Base-by-base conservation (phyloP, 345 rosid species). In the Cochlearia excelsa region DNA sequence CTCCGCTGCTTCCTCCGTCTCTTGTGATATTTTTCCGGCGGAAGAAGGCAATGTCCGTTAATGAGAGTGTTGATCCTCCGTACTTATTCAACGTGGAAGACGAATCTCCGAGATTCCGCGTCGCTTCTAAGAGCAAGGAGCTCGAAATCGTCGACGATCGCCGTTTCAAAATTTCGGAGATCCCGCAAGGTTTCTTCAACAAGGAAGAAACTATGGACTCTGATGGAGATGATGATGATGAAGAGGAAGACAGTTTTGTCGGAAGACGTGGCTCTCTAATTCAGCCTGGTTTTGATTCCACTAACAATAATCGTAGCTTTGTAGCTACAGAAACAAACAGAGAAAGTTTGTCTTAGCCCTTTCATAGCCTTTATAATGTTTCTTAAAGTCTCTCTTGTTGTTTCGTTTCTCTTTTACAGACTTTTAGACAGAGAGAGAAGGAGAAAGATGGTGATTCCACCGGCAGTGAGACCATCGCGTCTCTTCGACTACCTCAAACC, bases 71-170 rank as follows among this genome's bases (percentile, higher is more conserved):
- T 11, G 83, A 81, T 51, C 59, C 83, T 6, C 86, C 69, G 55
- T 81, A 76, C 43, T 56, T 82, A 29, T 83, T 79, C 76, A 83
- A 77, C 1, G 61, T 51, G 23, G 85, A 82, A 59, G 88, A 84
- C 37, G 85, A 80, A 9, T 26, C 79, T 23, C 50, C 80, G 38
- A 78, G 86, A 23, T 58, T 77, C 61, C 66, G 73, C 30, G 64
- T 30, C 26, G 65, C 28, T 7, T 59, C 75, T 23, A 81, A 81
- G 73, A 74, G 76, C 53, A 69, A 83, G 16, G 85, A 84, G 40
- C 84, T 86, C 44, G 50, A 86, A 39, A 77, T 77, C 8, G 79
- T 81, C 75, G 66, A 64, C 60, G 80, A 80, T 59, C 79, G 90
- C 9, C 79, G 30, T 67, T 87, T 85, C 57, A 65, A 49, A 54